Evolutionary conservation across 164 flowering plant genomes (phyloP).

Genomic region (Amborella trichopoda): DNA sequence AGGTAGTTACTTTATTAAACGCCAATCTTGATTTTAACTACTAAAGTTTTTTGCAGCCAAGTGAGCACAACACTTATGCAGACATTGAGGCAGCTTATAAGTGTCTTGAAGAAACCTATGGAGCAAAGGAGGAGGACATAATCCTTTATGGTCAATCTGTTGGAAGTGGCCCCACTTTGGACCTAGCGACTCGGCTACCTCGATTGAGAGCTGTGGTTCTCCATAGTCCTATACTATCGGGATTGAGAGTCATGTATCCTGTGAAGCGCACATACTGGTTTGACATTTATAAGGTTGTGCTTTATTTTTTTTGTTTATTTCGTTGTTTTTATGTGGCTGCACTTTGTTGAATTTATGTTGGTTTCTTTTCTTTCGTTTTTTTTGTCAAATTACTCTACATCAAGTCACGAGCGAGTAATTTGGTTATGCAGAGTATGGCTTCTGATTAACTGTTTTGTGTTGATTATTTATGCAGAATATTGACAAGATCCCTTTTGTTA

Average conservation of each 20-base stretch:
- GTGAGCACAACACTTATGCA: constrained; percentile 85
- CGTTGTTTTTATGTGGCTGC: background rate
- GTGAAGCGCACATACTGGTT: constrained; percentile 92
- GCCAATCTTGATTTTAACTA: background rate
- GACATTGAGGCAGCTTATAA: constrained; percentile 92
- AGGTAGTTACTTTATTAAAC: background rate
- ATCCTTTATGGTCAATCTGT: constrained; percentile 91
- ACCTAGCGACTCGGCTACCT: constrained; percentile 71
- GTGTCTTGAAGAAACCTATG: constrained; percentile 79
- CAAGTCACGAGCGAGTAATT: background rate
- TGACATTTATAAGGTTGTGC: constrained; percentile 79
- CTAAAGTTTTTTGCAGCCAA: constrained; percentile 45
- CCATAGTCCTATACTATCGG: constrained; percentile 92
- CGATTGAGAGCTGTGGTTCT: constrained; percentile 69
- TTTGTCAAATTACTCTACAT: too few species aligned
- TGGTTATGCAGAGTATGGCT: background rate
- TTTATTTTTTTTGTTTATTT: too few species aligned
- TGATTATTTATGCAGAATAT: constrained; percentile 59
- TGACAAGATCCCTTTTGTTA: constrained; percentile 73
- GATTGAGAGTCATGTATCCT: constrained; percentile 91
- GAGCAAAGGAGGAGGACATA: constrained; percentile 74
- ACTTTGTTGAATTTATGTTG: background rate
- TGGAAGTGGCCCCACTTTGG: constrained; percentile 91
- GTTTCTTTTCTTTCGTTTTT: background rate
- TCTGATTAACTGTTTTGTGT: constrained; percentile 3